Base-by-base conservation (phyloP, 2,329 filamentous ascomycete species). In the Ustilaginoidea virens region DNA sequence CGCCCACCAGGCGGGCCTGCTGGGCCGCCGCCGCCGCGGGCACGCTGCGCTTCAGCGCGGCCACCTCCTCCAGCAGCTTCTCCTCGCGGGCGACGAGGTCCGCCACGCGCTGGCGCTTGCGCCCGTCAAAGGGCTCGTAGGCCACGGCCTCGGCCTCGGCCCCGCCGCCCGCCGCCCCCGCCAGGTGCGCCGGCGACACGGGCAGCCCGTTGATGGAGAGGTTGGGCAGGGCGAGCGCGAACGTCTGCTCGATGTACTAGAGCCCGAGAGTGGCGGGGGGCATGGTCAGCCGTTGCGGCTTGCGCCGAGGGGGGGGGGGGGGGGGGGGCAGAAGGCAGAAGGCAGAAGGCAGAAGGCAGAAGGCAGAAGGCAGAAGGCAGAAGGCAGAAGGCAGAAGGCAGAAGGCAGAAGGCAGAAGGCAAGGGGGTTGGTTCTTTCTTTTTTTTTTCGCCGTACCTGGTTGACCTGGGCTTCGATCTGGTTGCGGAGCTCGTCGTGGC, bases 1-100 rank as follows among this genome's bases (percentile, higher is more conserved):
- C 46, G 25, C 50, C 46, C 14, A 63, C 44, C 14, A 46, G 47
- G 24, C 59, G 53, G 23, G 58, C 54, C 39, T 60, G 57, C 20
- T 51, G 39, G 4, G 47, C 42, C 7, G 68, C 64, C 0, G 59
- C 56, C 7, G 51, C 42, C 11, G 43, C 45, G 13, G 69, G 68
- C 2, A 69, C 60, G 35, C 51, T 49, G 36, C 63, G 61, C 47
- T 73, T 73, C n/a, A 73, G 56, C 17, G 55, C 52, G 6, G 72
- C 71, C 40, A 77, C 72, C 41, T 74, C 67, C 38, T 71, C 66
- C 25, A 75, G 63, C 3, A 77, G 59, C 42, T 69, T 69, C 44
- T 76, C 71, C 39, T 77, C 72, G 33, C 73, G 61, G 34, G 64
- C 57, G 35, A 67, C 60, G n/a, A 75, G 61, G 21, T 68, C 63